Percentiles rank a stretch among this genome's conserved stretches.
These are phyloP conservation scores for Xylaria telfairii DNA, from an alignment of 495 filamentous ascomycete species.

Conservation along the genomic window DNA sequence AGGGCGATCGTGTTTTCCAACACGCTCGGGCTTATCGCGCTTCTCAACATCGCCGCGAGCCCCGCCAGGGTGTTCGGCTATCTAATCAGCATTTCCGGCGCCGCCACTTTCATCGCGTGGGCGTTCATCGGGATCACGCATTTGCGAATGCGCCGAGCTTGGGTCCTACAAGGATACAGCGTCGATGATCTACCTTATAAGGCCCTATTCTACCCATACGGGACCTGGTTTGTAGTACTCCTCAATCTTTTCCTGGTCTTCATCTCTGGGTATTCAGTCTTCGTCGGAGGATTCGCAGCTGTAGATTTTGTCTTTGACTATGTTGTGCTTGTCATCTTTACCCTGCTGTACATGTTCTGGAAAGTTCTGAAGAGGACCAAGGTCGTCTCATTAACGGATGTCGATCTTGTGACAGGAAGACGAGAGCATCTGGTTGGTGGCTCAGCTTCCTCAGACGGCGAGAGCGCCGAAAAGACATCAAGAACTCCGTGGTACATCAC, in stretches of 20 bases:
- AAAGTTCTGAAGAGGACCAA: constrained; percentile 55
- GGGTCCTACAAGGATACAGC: constrained; percentile 58
- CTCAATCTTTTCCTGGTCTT: constrained; percentile 60
- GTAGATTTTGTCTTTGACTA: constrained; percentile 54
- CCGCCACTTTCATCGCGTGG: constrained; percentile 68
- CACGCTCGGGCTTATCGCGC: constrained; percentile 61
- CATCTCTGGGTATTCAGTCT: constrained; percentile 50
- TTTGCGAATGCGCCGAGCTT: constrained; percentile 64
- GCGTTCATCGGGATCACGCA: constrained; percentile 64
- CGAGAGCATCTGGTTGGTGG: constrained; percentile 20
- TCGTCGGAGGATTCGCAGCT: constrained; percentile 56
- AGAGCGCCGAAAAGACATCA: constrained; percentile 3
- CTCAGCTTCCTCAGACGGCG: background rate
- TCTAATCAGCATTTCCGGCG: constrained; percentile 60
- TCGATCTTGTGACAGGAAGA: constrained; percentile 66
- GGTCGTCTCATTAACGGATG: constrained; percentile 53
- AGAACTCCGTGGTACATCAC: constrained; percentile 31
- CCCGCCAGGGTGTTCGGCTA: constrained; percentile 62
- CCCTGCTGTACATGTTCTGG: constrained; percentile 60
- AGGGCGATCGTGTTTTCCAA: constrained; percentile 58
- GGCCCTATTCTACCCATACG: constrained; percentile 65
- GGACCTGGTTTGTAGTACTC: constrained; percentile 62
- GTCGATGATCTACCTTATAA: constrained; percentile 65
- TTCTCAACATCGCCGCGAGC: constrained; percentile 62
- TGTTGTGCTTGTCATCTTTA: constrained; percentile 63